These are phyloP conservation scores for Hysterium pulicare DNA, from an alignment of 2,329 filamentous ascomycete species.

Conservation along the genomic window DNA sequence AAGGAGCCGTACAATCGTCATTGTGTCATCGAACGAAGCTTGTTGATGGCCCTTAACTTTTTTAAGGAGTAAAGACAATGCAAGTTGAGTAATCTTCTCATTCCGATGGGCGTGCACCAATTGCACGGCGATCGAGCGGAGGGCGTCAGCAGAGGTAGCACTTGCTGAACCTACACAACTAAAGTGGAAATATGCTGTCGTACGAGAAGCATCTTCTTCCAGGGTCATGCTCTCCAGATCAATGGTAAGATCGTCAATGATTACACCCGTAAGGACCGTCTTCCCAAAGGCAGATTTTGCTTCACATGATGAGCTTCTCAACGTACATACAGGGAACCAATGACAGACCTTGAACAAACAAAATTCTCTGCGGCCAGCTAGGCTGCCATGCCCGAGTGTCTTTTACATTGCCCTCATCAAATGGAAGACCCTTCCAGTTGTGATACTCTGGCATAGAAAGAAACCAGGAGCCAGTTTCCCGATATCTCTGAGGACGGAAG, in stretches of 20 bases:
- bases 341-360: constrained; percentile 28
- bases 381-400: constrained; percentile 12
- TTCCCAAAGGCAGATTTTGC: constrained; percentile 30
- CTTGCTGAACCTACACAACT: constrained; percentile 14
- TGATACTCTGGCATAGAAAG: constrained; percentile 17
- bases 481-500: constrained; percentile 9
- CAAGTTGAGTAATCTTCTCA: constrained; percentile 22
- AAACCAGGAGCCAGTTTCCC: constrained; percentile 25
- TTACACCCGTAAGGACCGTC: constrained; percentile 20
- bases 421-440: constrained; percentile 20
- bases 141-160: constrained; percentile 16
- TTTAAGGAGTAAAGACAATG: constrained; percentile 24
- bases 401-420: constrained; percentile 18
- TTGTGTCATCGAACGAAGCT: constrained; percentile 25
- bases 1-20: constrained; percentile 21
- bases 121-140: constrained; percentile 23
- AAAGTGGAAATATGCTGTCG: constrained; percentile 25
- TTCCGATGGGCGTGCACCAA: constrained; percentile 23
- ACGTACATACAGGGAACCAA: background rate
- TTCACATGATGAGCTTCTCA: constrained; percentile 6
- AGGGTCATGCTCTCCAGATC: background rate
- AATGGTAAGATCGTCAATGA: constrained; percentile 19
- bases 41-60: constrained; percentile 17
- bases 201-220: constrained; percentile 20
- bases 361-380: constrained; percentile 25